Evolutionary conservation across 1,284 basidiomycete species (phyloP).

Genomic region (Ustilago hordei): DNA sequence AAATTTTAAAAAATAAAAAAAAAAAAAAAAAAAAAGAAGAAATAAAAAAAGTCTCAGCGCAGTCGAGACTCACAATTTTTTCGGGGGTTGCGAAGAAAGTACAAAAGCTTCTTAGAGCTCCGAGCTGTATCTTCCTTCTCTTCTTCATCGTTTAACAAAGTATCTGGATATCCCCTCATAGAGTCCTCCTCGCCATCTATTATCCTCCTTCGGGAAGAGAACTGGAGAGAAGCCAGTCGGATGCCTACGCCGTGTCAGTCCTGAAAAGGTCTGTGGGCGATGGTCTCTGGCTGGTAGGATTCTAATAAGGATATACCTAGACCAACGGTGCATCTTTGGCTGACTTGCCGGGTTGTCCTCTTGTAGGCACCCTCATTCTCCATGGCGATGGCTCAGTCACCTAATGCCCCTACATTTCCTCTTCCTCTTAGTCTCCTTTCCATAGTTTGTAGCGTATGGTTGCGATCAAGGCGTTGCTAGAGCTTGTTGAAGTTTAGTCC

Average conservation of each 20-base stretch:
- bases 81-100: not conserved
- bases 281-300: conserved; percentile 38
- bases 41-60: not conserved
- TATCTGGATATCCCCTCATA: conserved; percentile 56
- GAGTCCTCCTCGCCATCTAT: conserved; percentile 56
- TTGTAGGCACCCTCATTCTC: conserved; percentile 12
- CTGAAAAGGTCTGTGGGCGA: conserved; percentile 25
- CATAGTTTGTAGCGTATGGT: not conserved
- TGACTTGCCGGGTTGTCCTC: conserved; percentile 45
- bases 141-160: conserved; percentile 58
- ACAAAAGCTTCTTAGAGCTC: not conserved
- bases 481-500: too few relatives aligned
- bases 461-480: not conserved
- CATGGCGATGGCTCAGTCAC: conserved; percentile 56
- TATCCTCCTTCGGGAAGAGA: conserved; percentile 50
- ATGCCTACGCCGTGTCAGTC: conserved; percentile 29
- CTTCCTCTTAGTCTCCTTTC: not conserved
- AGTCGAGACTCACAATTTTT: not conserved
- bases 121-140: conserved; percentile 13
- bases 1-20: too few relatives aligned
- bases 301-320: conserved; percentile 55
- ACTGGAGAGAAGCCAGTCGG: conserved; percentile 50
- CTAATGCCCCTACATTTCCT: conserved; percentile 53
- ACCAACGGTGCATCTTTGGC: conserved; percentile 58
- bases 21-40: too few relatives aligned